These are phyloP conservation scores for Leccinum truebloodii DNA, from an alignment of 768 basidiomycete genomes.

Conservation along the genomic window DNA sequence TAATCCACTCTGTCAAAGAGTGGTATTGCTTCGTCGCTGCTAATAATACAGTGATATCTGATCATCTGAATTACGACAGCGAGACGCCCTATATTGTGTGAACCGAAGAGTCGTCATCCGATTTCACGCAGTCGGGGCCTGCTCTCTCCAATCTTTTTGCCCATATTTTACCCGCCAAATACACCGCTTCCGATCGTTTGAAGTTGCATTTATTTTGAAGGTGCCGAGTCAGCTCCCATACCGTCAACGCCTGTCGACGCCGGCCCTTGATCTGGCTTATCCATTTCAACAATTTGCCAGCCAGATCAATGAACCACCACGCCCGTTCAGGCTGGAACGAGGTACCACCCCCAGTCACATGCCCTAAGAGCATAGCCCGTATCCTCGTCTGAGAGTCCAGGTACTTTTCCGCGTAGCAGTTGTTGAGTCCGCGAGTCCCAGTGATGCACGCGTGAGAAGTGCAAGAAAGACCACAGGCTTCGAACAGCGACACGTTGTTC, in stretches of 20 bases:
- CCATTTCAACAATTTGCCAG: constrained; percentile 23
- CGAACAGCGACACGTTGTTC: constrained; percentile 35
- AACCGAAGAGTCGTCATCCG: constrained; percentile 16
- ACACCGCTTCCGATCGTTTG: constrained; percentile 20
- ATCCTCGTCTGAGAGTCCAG: constrained; percentile 32
- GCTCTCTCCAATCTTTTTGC: constrained; percentile 19
- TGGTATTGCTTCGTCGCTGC: not conserved
- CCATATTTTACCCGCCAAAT: constrained; percentile 28
- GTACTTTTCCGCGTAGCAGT: constrained; percentile 31
- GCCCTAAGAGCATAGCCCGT: constrained; percentile 22
- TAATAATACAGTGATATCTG: constrained; percentile 14
- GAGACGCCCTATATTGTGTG: constrained; percentile 6
- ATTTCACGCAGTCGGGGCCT: constrained; percentile 28
- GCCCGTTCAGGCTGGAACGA: constrained; percentile 27
- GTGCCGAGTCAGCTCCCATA: constrained; percentile 21
- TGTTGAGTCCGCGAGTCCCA: constrained; percentile 30
- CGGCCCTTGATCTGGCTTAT: constrained; percentile 15
- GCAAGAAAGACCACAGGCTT: constrained; percentile 23
- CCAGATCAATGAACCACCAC: constrained; percentile 28
- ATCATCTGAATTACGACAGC: not conserved
- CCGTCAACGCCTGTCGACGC: constrained; percentile 18
- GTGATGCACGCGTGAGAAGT: constrained; percentile 42
- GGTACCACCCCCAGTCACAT: constrained; percentile 12
- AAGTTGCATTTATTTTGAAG: constrained; percentile 28
- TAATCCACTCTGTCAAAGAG: constrained; percentile 8